Evolutionary conservation across 75 land plant species (phyloP).

Genomic region (Pinus albicaulis): DNA sequence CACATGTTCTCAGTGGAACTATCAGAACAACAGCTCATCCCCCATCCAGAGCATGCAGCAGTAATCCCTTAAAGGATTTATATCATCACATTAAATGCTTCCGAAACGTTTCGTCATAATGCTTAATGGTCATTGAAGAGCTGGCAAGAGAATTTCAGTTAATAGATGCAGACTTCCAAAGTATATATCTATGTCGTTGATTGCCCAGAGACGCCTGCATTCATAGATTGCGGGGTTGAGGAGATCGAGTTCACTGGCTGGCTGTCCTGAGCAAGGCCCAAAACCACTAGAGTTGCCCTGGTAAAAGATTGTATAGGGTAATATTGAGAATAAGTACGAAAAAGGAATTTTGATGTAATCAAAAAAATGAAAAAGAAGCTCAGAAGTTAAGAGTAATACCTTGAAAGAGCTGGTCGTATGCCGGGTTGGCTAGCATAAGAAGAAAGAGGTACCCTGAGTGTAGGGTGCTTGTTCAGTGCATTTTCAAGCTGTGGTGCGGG

Average conservation of each 20-base stretch:
- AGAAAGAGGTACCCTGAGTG: constrained; percentile 60
- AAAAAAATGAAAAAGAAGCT: not conserved
- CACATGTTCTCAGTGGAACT: too few species aligned
- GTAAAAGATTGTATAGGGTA: not conserved
- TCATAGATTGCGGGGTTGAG: constrained; percentile 1
- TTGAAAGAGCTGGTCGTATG: constrained; percentile 57
- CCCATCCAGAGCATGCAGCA: too few species aligned
- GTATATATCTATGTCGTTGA: too few species aligned
- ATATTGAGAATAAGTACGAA: not conserved
- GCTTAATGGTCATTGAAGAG: too few species aligned
- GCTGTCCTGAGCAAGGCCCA: constrained; percentile 58
- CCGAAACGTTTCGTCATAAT: too few species aligned
- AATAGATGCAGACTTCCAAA: too few species aligned
- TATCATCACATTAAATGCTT: too few species aligned
- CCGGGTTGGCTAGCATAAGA: constrained; percentile 74
- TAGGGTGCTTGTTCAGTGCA: constrained; percentile 69
- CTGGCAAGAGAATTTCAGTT: too few species aligned
- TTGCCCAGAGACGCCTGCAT: too few species aligned
- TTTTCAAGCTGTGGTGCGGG: constrained; percentile 94
- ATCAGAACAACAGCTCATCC: too few species aligned
- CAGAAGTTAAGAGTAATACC: constrained; percentile 36
- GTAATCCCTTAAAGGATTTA: too few species aligned
- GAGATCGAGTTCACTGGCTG: constrained; percentile 7
- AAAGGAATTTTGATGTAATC: not conserved
- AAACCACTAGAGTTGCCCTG: constrained; percentile 57